Evolutionary conservation across 345 rosid genomes (phyloP).

Genomic region (Salix suchowensis): DNA sequence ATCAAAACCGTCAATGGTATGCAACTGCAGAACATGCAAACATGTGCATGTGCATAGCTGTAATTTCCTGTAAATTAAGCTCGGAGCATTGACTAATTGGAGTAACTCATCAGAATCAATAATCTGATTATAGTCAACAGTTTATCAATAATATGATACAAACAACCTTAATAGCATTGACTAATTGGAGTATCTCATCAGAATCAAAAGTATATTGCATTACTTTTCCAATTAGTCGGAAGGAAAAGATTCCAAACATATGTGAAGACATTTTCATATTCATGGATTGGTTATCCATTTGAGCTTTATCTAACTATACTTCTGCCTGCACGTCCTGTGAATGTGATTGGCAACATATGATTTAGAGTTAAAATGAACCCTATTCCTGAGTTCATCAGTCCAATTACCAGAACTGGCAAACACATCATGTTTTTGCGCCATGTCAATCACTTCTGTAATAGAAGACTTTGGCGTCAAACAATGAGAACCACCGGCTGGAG

Average conservation of each 20-base stretch:
- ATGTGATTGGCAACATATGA: neutral
- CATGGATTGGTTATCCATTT: neutral
- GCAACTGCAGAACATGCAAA: neutral
- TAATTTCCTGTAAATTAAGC: neutral
- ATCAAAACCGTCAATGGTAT: neutral
- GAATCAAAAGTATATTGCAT: neutral
- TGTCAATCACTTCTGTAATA: slow-evolving; percentile 55
- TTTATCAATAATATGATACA: neutral
- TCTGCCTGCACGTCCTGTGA: neutral
- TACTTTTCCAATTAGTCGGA: neutral
- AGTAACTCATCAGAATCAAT: neutral
- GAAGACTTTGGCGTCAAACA: slow-evolving; percentile 74
- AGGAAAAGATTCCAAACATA: neutral
- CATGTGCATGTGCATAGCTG: neutral
- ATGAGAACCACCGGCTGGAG: slow-evolving; percentile 80
- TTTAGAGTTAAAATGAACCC: neutral
- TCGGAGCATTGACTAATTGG: neutral
- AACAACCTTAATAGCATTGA: neutral
- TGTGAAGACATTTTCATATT: neutral
- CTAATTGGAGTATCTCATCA: no score
- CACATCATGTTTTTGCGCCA: slow-evolving; percentile 74
- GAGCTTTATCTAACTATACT: neutral
- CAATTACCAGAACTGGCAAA: slow-evolving; percentile 91
- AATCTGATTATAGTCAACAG: neutral
- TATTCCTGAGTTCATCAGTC: slow-evolving; percentile 7